phyloP scores from a whole-genome alignment of 1,284 basidiomycete genomes.

The Inonotus hispidus region DNA sequence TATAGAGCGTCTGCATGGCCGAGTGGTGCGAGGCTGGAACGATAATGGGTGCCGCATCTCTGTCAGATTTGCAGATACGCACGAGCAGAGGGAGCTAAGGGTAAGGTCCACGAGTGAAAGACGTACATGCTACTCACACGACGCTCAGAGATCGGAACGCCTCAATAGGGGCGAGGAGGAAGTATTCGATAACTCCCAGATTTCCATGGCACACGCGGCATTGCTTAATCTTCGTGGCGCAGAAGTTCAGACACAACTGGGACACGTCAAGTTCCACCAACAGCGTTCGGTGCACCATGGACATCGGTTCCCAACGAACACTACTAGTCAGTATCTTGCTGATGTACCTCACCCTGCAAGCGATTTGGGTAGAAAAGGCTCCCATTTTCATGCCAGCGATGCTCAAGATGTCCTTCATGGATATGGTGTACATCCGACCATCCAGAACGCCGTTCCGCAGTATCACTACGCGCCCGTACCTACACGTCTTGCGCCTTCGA shows the following conservation, averaged over 20 bases:
- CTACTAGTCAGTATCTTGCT: neutral
- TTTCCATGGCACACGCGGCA: conserved; percentile 72
- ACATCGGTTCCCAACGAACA: neutral
- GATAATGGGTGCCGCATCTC: conserved; percentile 21
- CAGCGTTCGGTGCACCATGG: neutral
- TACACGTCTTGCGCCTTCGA: neutral
- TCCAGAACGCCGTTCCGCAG: neutral
- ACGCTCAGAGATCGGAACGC: conserved; percentile 15
- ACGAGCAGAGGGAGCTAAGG: conserved; percentile 21
- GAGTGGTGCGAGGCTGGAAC: conserved; percentile 24
- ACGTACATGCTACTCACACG: neutral
- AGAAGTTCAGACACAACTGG: conserved; percentile 33
- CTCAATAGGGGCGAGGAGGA: conserved; percentile 18
- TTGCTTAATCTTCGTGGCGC: conserved; percentile 67
- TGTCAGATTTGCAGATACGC: conserved; percentile 21
- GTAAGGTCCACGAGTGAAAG: neutral
- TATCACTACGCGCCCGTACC: neutral
- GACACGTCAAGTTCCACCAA: neutral
- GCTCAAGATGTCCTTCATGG: neutral
- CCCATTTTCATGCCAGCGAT: neutral
- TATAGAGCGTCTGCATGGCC: conserved; percentile 23
- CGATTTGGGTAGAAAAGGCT: neutral
- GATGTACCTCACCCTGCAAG: neutral
- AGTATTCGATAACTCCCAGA: conserved; percentile 26
- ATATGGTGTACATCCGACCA: neutral